phyloP scores from a whole-genome alignment of 78 protist genomes.

The Dictyostelium capitatum region DNA sequence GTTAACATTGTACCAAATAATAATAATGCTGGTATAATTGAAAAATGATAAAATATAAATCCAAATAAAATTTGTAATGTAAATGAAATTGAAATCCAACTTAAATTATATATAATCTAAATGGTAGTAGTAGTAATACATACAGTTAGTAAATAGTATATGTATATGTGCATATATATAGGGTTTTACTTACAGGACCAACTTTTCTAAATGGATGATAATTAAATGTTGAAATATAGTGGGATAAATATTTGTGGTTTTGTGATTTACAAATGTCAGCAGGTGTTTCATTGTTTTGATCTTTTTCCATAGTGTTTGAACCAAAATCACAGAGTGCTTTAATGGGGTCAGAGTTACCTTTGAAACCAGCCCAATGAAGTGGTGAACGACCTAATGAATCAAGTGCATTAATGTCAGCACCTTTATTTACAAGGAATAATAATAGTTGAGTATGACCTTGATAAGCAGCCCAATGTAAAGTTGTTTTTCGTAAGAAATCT shows the following conservation, averaged over 20 bases:
- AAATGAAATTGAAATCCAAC: constrained; percentile 35
- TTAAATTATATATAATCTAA: constrained; percentile 56
- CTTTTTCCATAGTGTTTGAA: constrained; percentile 14
- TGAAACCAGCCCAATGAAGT: constrained; percentile 72
- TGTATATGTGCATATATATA: no score
- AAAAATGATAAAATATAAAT: constrained; percentile 11
- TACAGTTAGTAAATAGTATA: not conserved
- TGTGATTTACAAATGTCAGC: constrained; percentile 23
- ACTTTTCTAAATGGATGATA: constrained; percentile 56
- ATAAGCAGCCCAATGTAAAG: constrained; percentile 86
- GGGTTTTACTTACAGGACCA: constrained; percentile 31
- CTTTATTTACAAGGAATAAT: constrained; percentile 52
- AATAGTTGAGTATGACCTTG: constrained; percentile 72
- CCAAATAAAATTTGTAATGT: constrained; percentile 10
- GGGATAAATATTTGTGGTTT: not conserved
- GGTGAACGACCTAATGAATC: constrained; percentile 75
- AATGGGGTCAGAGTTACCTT: constrained; percentile 68
- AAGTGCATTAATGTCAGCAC: constrained; percentile 58
- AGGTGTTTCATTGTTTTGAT: constrained; percentile 35
- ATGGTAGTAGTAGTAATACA: not conserved
- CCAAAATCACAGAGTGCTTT: constrained; percentile 58
- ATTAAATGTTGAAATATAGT: not conserved
- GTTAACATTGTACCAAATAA: not conserved
- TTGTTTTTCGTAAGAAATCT: constrained; percentile 74
- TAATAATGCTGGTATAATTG: constrained; percentile 22